Evolutionary conservation across 306 rosid species (phyloP), one percentile per base, ranked within the genome.

Genomic region (Corylus heterophylla): DNA sequence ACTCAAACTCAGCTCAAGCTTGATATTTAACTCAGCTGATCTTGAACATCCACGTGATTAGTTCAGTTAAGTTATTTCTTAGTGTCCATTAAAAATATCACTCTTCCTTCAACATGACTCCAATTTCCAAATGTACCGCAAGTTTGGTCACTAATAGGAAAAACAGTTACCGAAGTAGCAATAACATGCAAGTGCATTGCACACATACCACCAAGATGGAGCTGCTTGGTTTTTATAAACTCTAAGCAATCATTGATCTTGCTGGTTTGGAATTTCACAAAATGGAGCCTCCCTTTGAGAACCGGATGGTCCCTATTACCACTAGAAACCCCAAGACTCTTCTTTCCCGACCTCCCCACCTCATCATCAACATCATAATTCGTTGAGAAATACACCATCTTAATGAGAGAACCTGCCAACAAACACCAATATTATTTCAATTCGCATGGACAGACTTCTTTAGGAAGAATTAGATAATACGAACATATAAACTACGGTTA

Each of bases 201-300:
- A 52, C 52, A 80, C 84, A 22, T 81, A 91, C 95, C 97, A 79
- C 82, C 85, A 61, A 82, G 80, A 81, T 87, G 88, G 82, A 93
- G 94, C 81, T 85, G 85, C 90, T 87, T 82, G 84, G 91, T 78
- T 71, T 86, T 78, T 69, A 95, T 90, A 80, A 92, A 95, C 66
- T 92, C 94, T 81, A 95, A 29, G 74, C 96, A 90, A 49, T 95
- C 98, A 78, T 86, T 79, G 73, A 93, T 91, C 84, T 90, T 93
- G 90, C 90, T 76, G n/a, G 98, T 90, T 78, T 95, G 98, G 8
- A 95, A 95, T 75, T 83, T 93, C 62, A 84, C 85, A 82, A 95
- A 95, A 84, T 89, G 90, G 71, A 95, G 94, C 83, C 77, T 95
- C 87, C 98, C 98, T 76, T 85, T 79, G 77, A 91, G 83, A 87